Evolutionary conservation across 2,329 filamentous ascomycete genomes (phyloP).

Genomic region (Neonectria punicea): DNA sequence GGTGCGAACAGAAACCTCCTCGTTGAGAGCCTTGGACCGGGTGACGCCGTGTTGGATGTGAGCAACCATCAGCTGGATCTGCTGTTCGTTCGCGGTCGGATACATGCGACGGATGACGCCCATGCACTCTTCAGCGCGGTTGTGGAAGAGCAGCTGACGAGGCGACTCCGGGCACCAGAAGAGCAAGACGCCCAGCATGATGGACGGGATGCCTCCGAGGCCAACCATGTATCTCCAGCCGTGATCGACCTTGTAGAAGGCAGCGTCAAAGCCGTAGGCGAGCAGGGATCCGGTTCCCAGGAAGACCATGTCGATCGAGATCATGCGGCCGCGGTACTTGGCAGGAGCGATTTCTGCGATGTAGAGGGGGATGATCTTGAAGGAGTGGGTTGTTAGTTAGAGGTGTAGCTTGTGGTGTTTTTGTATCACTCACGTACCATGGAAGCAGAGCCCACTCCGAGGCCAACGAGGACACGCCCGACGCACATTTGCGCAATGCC

Average conservation of each 20-base stretch:
- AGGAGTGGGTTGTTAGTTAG: neutral
- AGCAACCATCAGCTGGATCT: conserved; percentile 43
- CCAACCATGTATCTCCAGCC: conserved; percentile 38
- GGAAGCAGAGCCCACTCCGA: conserved; percentile 54
- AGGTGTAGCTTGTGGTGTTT: neutral
- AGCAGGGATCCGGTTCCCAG: conserved; percentile 34
- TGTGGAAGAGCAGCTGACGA: conserved; percentile 24
- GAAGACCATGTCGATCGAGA: conserved; percentile 39
- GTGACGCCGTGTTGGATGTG: conserved; percentile 26
- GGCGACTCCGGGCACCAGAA: conserved; percentile 36
- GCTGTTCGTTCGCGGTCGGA: conserved; percentile 30
- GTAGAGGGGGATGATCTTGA: conserved; percentile 39
- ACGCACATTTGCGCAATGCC: conserved; percentile 35
- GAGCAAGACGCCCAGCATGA: conserved; percentile 30
- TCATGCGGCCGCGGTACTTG: conserved; percentile 39
- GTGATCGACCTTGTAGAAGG: conserved; percentile 46
- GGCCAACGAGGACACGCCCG: conserved; percentile 43
- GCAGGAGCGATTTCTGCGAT: conserved; percentile 39
- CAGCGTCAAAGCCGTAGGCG: conserved; percentile 44
- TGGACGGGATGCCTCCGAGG: conserved; percentile 32
- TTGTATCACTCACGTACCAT: conserved; percentile 48
- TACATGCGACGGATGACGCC: conserved; percentile 1
- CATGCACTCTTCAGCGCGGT: too few species aligned
- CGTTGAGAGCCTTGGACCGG: conserved; percentile 29
- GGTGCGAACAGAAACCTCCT: conserved; percentile 29